Percentiles rank a stretch among this genome's conserved stretches.
Evolutionary conservation across 768 basidiomycete genomes (phyloP).

Genomic region (Kwoniella europaea): DNA sequence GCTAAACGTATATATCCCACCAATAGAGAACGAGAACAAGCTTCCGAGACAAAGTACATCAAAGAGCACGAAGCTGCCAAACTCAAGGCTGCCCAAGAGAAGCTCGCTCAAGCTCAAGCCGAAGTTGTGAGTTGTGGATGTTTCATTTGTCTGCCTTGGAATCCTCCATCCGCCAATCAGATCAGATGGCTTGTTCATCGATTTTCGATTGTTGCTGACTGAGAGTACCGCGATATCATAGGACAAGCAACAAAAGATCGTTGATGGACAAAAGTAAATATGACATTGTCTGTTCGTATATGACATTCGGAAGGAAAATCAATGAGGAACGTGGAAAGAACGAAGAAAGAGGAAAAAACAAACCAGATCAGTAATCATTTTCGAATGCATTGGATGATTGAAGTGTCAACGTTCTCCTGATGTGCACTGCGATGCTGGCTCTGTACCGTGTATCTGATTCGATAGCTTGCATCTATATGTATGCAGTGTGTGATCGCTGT

Average conservation of each 20-base stretch:
- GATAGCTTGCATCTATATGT: no score
- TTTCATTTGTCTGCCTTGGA: background rate
- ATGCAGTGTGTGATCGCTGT: background rate
- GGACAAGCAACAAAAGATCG: slow-evolving; percentile 45
- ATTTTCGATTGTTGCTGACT: background rate
- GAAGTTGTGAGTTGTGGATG: slow-evolving; percentile 44
- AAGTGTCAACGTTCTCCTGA: background rate
- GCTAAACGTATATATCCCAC: background rate
- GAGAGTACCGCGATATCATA: slow-evolving; percentile 9
- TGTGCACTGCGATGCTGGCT: no score
- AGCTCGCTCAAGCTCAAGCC: slow-evolving; percentile 43
- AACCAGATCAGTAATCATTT: background rate
- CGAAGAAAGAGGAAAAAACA: no score
- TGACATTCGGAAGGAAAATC: background rate
- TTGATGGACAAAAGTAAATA: slow-evolving; percentile 22
- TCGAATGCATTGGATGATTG: slow-evolving; percentile 11
- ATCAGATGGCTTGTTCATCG: background rate
- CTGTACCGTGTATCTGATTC: no score
- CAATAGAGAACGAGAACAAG: slow-evolving; percentile 47
- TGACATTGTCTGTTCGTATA: no score
- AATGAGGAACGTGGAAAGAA: background rate
- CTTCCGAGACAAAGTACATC: slow-evolving; percentile 54
- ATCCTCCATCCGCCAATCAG: background rate
- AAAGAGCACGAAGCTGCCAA: slow-evolving; percentile 44
- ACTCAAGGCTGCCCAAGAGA: slow-evolving; percentile 44